Base-by-base conservation (phyloP, 345 rosid species). In the Gossypium thurberi region DNA sequence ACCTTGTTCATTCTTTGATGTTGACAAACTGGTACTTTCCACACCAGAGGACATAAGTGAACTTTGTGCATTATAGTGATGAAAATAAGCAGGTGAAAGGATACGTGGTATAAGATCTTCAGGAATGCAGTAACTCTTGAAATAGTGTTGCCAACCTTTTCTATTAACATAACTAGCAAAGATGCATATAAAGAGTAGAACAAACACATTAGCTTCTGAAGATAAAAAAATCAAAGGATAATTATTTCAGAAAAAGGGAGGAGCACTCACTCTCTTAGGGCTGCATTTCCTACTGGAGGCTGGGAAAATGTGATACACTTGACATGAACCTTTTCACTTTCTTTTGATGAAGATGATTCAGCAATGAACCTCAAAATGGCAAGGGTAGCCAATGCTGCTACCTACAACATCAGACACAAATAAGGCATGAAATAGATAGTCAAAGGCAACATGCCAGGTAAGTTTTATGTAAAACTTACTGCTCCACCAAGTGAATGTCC, bases 401-500 rank as follows among this genome's bases (percentile, higher is more conserved):
- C 98, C 97, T 94, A 77, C 46, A 74, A n/a, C 44, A 14, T 65
- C 50, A 50, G 68, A 65, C 66, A 69, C 10, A 14, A 17, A 74
- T 59, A 20, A 59, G 20, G 68, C 10, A 40, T 60, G 55, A 68
- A 64, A 55, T 53, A 1, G 25, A 65, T 74, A 23, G 48, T 33
- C 12, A 15, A 17, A 17, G 17, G 69, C 64, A 52, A 77, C 61
- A 40, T 7, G 37, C 77, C 58, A 58, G 26, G 17, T 46, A 56
- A 73, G 46, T 44, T 17, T 13, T 56, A 77, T 72, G 65, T 33
- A 55, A 76, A 74, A 84, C 91, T 82, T 86, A 94, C 98, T 65
- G 98, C 98, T 69, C 98, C 98, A 75, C 98, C 98, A 81, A 94
- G 97, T 70, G 98, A 92, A 82, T 94, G 98, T 47, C 98, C 98